Evolutionary conservation across 306 rosid genomes (phyloP), one percentile per base, ranked within the genome.

Genomic region (Hippophae gyantsensis): DNA sequence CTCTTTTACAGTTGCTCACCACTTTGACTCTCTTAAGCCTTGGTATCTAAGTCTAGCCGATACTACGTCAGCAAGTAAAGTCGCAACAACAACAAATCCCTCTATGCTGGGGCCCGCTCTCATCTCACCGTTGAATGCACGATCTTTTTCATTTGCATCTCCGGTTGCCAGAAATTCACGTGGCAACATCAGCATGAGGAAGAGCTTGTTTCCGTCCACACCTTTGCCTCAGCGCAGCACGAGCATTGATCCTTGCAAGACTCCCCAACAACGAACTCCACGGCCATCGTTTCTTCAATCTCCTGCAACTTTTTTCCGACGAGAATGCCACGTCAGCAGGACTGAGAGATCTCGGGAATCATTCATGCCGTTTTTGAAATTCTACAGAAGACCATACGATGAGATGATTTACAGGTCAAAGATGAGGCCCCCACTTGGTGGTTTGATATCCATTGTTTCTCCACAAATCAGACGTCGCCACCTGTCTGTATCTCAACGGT

Each of bases 351-450:
- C 77, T 32, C 63, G 90, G 54, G 95, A 86, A 53, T 84, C 86
- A 10, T 90, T 90, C 81, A 5, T 67, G 64, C 81, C 95, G 7
- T 78, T 82, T 25, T 63, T 90, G 76, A 90, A 90, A 62, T 84
- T 86, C 67, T 75, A 90, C 74, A 57, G 94, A 23, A 75, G 86
- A 67, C 94, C 94, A 41, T 90, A 90, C 72, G 95, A 90, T 11
- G 97, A 90, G 78, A 86, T 90, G 95, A 59, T 86, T 0, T 90
- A 90, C 67, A 68, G 97, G 84, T 84, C 97, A 54, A 90, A 90
- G 88, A 90, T 90, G 97, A 55, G 90, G 77, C 95, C 97, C 61
- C 97, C 97, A 60, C 94, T 87, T 0, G 99, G 99, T 3, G 99
- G 99, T 27, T 85, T 92, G 43, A 82, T 92, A 69, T 93, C 99